Evolutionary conservation across 2,329 filamentous ascomycete genomes (phyloP).

Genomic region (Keithomyces neogunnii): DNA sequence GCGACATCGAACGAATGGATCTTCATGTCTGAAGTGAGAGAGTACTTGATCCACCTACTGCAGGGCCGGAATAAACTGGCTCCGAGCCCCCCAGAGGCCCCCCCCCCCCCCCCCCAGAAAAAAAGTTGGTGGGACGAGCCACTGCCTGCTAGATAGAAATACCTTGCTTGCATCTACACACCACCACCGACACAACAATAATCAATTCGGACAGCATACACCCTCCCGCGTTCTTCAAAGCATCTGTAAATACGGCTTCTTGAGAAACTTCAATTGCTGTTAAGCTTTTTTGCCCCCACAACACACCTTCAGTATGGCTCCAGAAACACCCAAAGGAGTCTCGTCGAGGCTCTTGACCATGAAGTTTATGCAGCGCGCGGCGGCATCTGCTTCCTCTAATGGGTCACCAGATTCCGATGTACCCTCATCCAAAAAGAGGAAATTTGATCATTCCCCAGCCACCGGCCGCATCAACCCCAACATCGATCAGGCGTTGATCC

Average conservation of each 20-base stretch:
- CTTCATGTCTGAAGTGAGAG: neutral
- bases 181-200: too few relatives aligned
- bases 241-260: too few relatives aligned
- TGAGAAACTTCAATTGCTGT: neutral
- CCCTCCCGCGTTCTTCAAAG: too few relatives aligned
- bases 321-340: constrained; percentile 57
- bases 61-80: constrained; percentile 7
- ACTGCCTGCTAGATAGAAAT: neutral
- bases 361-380: constrained; percentile 96
- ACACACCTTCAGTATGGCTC: constrained; percentile 27
- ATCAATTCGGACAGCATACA: too few relatives aligned
- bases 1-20: neutral
- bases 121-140: neutral
- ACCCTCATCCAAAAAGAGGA: constrained; percentile 55
- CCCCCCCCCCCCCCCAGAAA: neutral
- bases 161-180: too few relatives aligned
- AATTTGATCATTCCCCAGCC: constrained; percentile 29
- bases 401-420: constrained; percentile 39
- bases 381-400: constrained; percentile 45
- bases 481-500: constrained; percentile 51
- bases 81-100: constrained; percentile 1
- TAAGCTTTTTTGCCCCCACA: neutral
- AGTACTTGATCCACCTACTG: neutral
- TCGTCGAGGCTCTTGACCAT: constrained; percentile 85
- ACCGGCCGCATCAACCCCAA: constrained; percentile 27